Evolutionary conservation across 345 rosid genomes (phyloP).

Genomic region (Cochlearia excelsa): DNA sequence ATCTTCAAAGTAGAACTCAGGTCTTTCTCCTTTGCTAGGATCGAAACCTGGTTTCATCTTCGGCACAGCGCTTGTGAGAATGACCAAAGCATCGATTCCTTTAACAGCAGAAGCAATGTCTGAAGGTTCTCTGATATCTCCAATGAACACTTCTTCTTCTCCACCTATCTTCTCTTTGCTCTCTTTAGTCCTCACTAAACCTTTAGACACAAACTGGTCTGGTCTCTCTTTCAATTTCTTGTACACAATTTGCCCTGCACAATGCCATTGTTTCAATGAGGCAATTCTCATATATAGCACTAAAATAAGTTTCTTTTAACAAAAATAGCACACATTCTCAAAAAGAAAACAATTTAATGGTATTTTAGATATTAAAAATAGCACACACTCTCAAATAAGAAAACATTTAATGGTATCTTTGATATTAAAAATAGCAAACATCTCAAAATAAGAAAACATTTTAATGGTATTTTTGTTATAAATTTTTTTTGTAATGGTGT

Average conservation of each 20-base stretch:
- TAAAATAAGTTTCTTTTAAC: no score
- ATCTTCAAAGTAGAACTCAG: conserved; percentile 88
- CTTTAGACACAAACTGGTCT: conserved; percentile 62
- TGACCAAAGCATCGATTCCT: conserved; percentile 75
- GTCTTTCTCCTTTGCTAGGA: conserved; percentile 79
- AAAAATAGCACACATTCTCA: no score
- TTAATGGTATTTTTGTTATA: no score
- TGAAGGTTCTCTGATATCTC: conserved; percentile 64
- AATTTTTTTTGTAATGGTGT: no score
- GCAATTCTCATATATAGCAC: no score
- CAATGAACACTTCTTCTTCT: conserved; percentile 64
- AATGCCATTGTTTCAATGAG: conserved; percentile 16
- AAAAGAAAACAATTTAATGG: no score
- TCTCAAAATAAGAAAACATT: no score
- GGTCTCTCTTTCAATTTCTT: conserved; percentile 83
- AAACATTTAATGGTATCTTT: no score
- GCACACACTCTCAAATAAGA: no score
- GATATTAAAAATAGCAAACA: no score
- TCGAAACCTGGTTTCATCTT: conserved; percentile 83
- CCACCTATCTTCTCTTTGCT: conserved; percentile 84
- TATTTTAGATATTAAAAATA: no score
- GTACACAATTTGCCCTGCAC: conserved; percentile 71
- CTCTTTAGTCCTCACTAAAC: conserved; percentile 81
- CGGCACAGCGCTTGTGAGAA: conserved; percentile 90
- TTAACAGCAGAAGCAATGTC: conserved; percentile 58